phyloP scores from a whole-genome alignment of 768 basidiomycete genomes.

The Panus rudis region DNA sequence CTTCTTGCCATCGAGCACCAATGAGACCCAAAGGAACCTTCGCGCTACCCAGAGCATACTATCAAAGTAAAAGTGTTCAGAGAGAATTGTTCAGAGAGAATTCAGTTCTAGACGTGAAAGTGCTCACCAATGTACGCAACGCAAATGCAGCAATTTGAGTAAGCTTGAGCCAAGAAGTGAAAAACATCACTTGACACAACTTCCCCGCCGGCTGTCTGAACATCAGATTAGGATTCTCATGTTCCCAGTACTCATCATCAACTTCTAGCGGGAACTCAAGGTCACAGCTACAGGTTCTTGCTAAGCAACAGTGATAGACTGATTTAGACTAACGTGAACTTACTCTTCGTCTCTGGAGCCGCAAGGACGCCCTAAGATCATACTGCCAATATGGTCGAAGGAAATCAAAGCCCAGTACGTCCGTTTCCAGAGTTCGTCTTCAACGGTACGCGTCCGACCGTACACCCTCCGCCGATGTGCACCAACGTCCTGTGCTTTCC shows the following conservation, averaged over 20 bases:
- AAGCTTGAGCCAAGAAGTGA: conserved; percentile 37
- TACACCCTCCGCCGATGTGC: conserved; percentile 64
- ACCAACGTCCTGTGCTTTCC: conserved; percentile 56
- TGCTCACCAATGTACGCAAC: conserved; percentile 37
- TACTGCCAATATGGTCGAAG: conserved; percentile 38
- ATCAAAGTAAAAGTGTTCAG: not conserved
- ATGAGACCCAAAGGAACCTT: conserved; percentile 19
- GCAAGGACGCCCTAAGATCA: conserved; percentile 53
- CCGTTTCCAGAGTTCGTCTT: conserved; percentile 73
- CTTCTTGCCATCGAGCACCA: conserved; percentile 20
- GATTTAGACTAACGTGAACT: conserved; percentile 13
- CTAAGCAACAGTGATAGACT: not conserved
- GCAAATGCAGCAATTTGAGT: conserved; percentile 38
- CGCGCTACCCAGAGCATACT: conserved; percentile 33
- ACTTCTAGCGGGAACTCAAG: conserved; percentile 43
- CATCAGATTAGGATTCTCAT: conserved; percentile 27
- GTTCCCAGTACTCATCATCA: conserved; percentile 53
- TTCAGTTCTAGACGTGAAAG: conserved; percentile 1
- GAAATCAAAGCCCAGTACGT: conserved; percentile 54
- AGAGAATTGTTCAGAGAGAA: not conserved
- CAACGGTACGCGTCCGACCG: conserved; percentile 34
- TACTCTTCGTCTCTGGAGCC: conserved; percentile 68
- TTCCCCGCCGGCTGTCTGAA: conserved; percentile 41
- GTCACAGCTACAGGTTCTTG: conserved; percentile 33
- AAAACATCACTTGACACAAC: conserved; percentile 32